Conservation (phyloP, 2,329 filamentous ascomycete species). For the Microdochium paspali region DNA sequence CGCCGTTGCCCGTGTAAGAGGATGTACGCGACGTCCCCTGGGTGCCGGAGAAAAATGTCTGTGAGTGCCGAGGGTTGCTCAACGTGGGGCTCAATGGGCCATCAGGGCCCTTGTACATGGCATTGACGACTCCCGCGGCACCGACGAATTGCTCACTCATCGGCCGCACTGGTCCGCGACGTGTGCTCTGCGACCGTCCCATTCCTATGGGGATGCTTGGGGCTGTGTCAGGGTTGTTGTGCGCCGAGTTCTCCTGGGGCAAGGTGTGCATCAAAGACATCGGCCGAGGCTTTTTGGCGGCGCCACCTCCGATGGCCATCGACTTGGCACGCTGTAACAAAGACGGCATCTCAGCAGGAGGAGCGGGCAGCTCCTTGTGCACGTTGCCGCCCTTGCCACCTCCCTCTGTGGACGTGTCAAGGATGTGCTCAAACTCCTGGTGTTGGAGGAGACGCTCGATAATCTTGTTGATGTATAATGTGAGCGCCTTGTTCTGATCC, state of each 20-base stretch:
- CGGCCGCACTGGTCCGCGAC: slow-evolving; percentile 40
- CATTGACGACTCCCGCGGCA: slow-evolving; percentile 68
- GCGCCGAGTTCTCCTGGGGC: slow-evolving; percentile 25
- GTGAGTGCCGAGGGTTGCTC: slow-evolving; percentile 47
- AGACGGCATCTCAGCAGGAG: slow-evolving; percentile 48
- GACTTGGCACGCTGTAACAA: slow-evolving; percentile 54
- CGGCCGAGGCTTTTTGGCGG: slow-evolving; percentile 34
- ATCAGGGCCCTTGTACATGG: slow-evolving; percentile 76
- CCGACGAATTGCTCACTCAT: slow-evolving; percentile 54
- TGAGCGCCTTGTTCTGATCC: slow-evolving; percentile 95
- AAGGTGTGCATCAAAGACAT: slow-evolving; percentile 45
- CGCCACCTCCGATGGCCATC: slow-evolving; percentile 37
- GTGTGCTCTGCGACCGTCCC: slow-evolving; percentile 42
- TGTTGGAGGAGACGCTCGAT: slow-evolving; percentile 91
- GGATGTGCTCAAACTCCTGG: slow-evolving; percentile 88
- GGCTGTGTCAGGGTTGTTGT: slow-evolving; percentile 62
- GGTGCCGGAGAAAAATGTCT: slow-evolving; percentile 48
- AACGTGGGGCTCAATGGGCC: slow-evolving; percentile 52
- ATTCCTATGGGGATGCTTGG: slow-evolving; percentile 64
- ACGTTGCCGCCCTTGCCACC: slow-evolving; percentile 48
- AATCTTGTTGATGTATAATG: slow-evolving; percentile 98
- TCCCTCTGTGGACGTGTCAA: slow-evolving; percentile 66
- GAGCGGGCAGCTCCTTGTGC: slow-evolving; percentile 79
- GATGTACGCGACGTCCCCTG: slow-evolving; percentile 16
- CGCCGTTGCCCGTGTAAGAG: slow-evolving; percentile 32